A percentile compares a stretch with the other conserved stretches of the same genome.
Evolutionary conservation across 768 basidiomycete species (phyloP).

Genomic region (Fibroporia radiculosa): DNA sequence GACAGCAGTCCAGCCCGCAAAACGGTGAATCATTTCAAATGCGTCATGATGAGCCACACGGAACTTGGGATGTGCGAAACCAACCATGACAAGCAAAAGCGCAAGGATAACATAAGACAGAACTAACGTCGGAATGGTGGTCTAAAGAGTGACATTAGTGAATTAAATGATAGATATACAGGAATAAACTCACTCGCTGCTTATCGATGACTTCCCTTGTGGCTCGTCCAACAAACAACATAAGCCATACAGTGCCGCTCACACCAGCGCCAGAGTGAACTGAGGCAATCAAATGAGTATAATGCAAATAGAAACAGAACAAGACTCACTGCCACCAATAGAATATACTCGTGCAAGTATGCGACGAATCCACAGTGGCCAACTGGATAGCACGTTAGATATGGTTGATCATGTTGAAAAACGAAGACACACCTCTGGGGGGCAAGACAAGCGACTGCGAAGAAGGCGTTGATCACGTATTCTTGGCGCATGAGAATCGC

Average conservation of each 20-base stretch:
- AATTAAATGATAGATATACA: constrained; percentile 32
- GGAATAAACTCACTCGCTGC: constrained; percentile 19
- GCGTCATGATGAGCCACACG: constrained; percentile 40
- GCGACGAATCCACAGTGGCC: constrained; percentile 48
- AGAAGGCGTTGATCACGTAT: constrained; percentile 53
- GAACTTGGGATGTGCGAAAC: constrained; percentile 43
- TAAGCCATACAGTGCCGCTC: constrained; percentile 47
- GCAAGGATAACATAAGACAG: constrained; percentile 45
- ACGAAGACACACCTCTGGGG: constrained; percentile 35
- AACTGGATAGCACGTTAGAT: constrained; percentile 26
- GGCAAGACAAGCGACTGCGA: constrained; percentile 42
- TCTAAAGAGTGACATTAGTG: constrained; percentile 34
- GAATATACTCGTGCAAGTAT: constrained; percentile 50
- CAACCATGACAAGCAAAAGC: constrained; percentile 39
- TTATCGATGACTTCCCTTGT: constrained; percentile 38
- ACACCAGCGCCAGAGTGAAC: constrained; percentile 52
- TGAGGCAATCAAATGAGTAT: not conserved
- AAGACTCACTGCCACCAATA: constrained; percentile 39
- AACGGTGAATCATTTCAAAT: constrained; percentile 51
- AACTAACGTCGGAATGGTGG: constrained; percentile 38
- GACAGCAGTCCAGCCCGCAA: constrained; percentile 47
- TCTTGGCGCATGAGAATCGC: constrained; percentile 40
- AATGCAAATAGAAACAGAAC: constrained; percentile 22
- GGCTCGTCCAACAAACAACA: constrained; percentile 41
- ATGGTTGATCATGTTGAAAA: not conserved